Base-by-base conservation (phyloP, 371 early-diverging fungal species). In the Mortierella sp. region DNA sequence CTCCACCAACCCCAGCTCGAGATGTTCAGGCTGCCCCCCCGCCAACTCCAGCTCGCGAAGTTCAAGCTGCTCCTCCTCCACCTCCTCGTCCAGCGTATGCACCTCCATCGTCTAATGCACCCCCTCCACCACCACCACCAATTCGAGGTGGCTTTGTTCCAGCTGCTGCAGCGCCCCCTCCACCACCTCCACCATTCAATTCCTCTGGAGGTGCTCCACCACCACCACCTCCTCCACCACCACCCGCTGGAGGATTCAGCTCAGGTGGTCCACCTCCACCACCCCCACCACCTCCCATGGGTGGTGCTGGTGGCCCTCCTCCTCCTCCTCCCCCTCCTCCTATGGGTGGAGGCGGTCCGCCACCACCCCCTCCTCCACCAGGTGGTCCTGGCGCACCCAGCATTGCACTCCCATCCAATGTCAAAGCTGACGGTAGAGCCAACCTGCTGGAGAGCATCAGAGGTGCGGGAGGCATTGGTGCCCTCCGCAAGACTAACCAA, bases 321-420 rank as follows among this genome's bases (percentile, higher is more conserved):
- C 85, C 89, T 37, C 86, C 89, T 2, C 85, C 88, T 11, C 85
- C 88, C 2, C 86, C 87, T 2, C 85, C 86, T n/a, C 78, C 84
- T 11, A 57, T 67, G 30, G 68, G 76, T 1, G 58, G 64, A 26
- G 67, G 62, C 22, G 64, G 66, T 3, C 71, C 73, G 1, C 84
- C 85, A 26, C 84, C 86, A n/a, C 83, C 74, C 26, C 78, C 86
- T 24, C 79, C 84, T 20, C 68, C 77, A 40, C 76, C 83, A 5
- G 40, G 68, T 22, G 58, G 47, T 12, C 75, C 72, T 37, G 64
- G 73, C 3, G 65, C 60, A 35, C 71, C 84, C 22, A 37, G 20
- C 12, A 37, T 57, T 69, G 61, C 76, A 52, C 59, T 72, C 6
- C 84, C 86, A 12, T 60, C 83, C 10, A 60, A 20, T 1, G 72